Conservation (phyloP, 352 stramenopile genomes). For the Chrysophaeum taylorii region DNA sequence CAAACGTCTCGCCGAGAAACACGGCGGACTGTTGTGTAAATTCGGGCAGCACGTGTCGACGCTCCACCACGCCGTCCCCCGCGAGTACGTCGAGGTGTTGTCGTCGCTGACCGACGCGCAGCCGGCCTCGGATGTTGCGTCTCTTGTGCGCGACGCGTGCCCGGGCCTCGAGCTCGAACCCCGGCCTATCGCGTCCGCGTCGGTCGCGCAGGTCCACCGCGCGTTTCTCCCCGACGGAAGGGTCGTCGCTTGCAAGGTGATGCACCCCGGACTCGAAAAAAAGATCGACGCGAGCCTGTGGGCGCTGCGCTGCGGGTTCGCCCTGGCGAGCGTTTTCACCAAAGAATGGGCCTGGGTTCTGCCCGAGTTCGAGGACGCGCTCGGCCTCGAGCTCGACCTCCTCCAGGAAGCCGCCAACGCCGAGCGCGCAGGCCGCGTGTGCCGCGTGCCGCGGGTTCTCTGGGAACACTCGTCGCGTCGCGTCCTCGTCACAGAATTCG, state of each 20-base stretch:
- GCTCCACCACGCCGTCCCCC: background rate
- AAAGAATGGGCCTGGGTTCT: background rate
- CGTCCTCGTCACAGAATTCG: slow-evolving; percentile 19
- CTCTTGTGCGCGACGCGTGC: too few relatives aligned
- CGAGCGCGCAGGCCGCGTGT: background rate
- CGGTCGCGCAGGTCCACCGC: background rate
- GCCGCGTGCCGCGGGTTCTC: slow-evolving; percentile 12
- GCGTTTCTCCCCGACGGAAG: background rate
- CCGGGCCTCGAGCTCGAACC: background rate
- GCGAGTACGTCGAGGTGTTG: background rate
- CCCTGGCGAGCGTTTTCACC: background rate
- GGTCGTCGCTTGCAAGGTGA: background rate
- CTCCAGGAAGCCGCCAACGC: background rate
- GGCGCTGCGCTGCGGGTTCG: background rate
- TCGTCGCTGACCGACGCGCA: background rate
- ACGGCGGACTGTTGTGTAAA: background rate
- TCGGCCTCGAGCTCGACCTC: background rate
- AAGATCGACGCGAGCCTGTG: background rate
- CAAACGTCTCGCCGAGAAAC: background rate
- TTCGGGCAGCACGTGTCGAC: background rate
- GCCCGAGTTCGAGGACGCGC: background rate
- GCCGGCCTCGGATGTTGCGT: background rate
- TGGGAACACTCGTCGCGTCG: slow-evolving; percentile 20
- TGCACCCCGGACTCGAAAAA: background rate
- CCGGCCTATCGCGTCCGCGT: background rate